Conservation (phyloP, 1,139 yeast species). For the Taphrina pruni region DNA sequence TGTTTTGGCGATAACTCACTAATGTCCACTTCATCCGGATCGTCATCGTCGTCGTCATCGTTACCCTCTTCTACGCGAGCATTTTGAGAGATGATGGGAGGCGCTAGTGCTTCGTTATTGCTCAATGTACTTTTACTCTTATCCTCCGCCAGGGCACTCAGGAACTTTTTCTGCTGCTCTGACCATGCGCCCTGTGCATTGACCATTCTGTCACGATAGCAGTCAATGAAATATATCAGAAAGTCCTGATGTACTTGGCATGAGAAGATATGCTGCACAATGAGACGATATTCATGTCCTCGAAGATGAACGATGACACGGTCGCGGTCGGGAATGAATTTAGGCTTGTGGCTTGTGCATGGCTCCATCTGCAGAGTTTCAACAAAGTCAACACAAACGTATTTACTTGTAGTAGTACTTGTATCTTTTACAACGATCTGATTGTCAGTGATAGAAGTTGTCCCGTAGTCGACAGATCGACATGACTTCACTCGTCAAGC, state of each 20-base stretch:
- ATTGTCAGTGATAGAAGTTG: no score
- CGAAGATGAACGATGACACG: neutral
- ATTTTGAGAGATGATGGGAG: neutral
- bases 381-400: no score
- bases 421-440: no score
- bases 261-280: no score
- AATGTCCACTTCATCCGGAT: constrained; percentile 28
- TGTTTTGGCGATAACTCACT: constrained; percentile 6
- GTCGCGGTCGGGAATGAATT: neutral
- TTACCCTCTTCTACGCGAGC: constrained; percentile 6
- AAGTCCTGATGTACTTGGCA: no score
- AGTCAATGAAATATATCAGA: neutral
- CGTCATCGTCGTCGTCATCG: constrained; percentile 18
- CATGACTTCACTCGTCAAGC: neutral
- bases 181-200: constrained; percentile 15
- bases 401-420: no score
- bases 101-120: neutral
- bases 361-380: no score
- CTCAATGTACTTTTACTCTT: neutral
- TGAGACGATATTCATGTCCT: no score
- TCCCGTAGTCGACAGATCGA: neutral
- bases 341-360: neutral
- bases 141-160: constrained; percentile 13
- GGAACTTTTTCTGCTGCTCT: constrained; percentile 19
- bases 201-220: neutral